Conservation (phyloP, 805 yeast genomes). For the Zygosaccharomyces rouxii region DNA sequence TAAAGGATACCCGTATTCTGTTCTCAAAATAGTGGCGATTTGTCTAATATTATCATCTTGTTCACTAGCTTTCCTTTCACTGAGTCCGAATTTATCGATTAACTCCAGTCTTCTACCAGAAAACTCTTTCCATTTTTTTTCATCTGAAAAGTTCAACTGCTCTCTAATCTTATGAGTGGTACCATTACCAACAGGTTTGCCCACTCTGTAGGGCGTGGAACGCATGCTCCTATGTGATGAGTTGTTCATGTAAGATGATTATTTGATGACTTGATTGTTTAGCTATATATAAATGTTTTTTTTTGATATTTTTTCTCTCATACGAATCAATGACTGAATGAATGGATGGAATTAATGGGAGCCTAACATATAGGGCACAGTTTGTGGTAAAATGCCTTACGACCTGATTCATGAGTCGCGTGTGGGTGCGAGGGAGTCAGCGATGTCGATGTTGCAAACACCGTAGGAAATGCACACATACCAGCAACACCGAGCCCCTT, state of each 20-base stretch:
- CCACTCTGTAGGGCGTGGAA: slow-evolving; percentile 8
- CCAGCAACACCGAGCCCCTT: neutral
- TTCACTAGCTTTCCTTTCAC: slow-evolving; percentile 79
- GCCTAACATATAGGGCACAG: neutral
- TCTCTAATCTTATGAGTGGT: slow-evolving; percentile 42
- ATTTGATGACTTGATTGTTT: neutral
- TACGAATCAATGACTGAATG: neutral
- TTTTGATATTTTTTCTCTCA: neutral
- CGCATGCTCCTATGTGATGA: neutral
- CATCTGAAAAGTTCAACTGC: slow-evolving; percentile 72
- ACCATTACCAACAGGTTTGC: slow-evolving; percentile 3
- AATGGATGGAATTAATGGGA: neutral
- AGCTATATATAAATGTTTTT: neutral
- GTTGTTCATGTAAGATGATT: neutral
- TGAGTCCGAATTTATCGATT: slow-evolving; percentile 64
- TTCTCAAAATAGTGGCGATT: slow-evolving; percentile 72
- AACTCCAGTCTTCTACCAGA: slow-evolving; percentile 86
- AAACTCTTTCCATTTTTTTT: slow-evolving; percentile 80
- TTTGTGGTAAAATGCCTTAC: slow-evolving; percentile 7
- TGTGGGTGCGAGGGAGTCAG: slow-evolving; percentile 6
- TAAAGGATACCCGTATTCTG: slow-evolving; percentile 69
- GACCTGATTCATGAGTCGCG: slow-evolving; percentile 6
- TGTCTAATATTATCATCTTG: slow-evolving; percentile 77
- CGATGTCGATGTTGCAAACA: neutral
- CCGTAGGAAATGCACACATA: neutral